Evolutionary conservation across 768 basidiomycete genomes (phyloP), one percentile per base, ranked within the genome.

Genomic region (Asterophora parasitica): DNA sequence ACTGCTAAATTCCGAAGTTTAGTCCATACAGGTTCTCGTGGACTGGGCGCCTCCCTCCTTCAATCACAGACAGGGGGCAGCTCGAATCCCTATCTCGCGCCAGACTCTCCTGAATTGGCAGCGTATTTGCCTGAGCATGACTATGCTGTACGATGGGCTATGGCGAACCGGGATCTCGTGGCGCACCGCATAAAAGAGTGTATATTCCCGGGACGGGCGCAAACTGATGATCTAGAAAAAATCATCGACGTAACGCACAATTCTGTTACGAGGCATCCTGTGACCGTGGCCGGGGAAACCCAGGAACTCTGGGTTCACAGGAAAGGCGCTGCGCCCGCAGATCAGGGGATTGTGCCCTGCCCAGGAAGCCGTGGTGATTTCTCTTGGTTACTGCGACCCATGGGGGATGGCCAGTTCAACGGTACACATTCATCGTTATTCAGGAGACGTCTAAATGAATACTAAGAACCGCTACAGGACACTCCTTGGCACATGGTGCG

Each of bases 1-100:
- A 38, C n/a, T 9, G 15, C 16, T 48, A 26, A 32, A n/a, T 19
- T n/a, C 26, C 27, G 49, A 16, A 20, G 9, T 34, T 20, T 37
- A 69, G 69, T 69, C 7, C 70, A 70, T 50, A 68, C 65, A 19
- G 69, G 71, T 20, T 70, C 70, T 38, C 57, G 69, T 39, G 68
- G 69, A 19, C 56, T 69, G 2, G 69, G 70, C 19, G 59, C 59
- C 6, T 62, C 61, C 11, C 65, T 70, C 42, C 57, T 67, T 15
- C 50, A 53, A 28, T 47, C 54, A 7, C 62, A 69, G 42, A 70
- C 69, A 4, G 34, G 28, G 4, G 49, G 19, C 30, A 53, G 63
- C 33, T 63, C 70, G n/a, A 69, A 70, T 50, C 66, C 69, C 1
- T 68, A 69, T 44, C 57, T 70, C 23, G 43, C 57, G 6, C 58